Base-by-base conservation (phyloP, 1,284 basidiomycete genomes). In the Sphagnurus paluster region DNA sequence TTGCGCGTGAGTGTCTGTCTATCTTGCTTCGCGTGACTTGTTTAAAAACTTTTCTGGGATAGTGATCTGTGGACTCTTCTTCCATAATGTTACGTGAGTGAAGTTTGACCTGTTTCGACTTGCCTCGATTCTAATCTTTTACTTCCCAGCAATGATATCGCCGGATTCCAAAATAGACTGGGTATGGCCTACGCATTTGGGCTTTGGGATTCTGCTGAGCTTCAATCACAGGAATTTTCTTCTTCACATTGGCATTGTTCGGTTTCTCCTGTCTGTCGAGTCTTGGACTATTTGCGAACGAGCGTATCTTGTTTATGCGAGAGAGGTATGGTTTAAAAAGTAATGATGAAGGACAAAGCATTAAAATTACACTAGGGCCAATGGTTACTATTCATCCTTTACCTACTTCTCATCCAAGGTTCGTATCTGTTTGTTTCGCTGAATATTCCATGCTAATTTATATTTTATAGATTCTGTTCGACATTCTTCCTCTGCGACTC, bases 221-320 rank as follows among this genome's bases (percentile, higher is more conserved):
- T 29, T 37, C 30, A n/a, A 43, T 29, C 25, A 58, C 72, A 75
- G 93, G 95, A 4, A 77, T 98, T 41, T 98, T 98, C 82, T 95
- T 98, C 76, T 98, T 99, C 69, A 89, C 93, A 10, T 75, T 99
- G 13, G 86, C 94, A 1, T 73, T 98, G 6, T 98, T 99, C 58
- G 96, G 94, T 0, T 98, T 99, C 71, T 95, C 95, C 10, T 95
- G 92, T 60, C 68, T 99, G 42, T 94, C 93, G 3, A 96, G 93
- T 50, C 69, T 98, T 42, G 90, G 91, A 5, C 70, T 97, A 38
- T 98, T 98, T 63, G 90, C 94, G 4, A 92, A 91, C 58, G 96
- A 99, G 64, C 80, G 96, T 14, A 86, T 98, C 51, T 68, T 98
- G 33, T 99, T 98, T 71, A 97, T 98, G 80, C 82, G 96, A 17